Base-by-base conservation (phyloP, 768 basidiomycete genomes). In the Lactarius indigo region DNA sequence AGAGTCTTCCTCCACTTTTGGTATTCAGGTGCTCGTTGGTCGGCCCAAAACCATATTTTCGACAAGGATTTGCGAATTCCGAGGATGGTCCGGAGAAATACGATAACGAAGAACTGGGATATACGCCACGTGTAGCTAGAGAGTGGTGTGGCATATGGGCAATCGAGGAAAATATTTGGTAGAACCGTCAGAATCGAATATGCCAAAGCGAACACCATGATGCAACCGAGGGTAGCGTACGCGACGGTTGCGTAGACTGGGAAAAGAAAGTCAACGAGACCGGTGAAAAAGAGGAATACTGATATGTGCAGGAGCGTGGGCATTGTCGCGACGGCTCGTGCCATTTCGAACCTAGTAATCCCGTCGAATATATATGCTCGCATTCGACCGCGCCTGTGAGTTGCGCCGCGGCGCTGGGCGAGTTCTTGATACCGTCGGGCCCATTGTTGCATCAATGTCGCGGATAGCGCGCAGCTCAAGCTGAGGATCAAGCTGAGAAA, bases 391-490 rank as follows among this genome's bases (percentile, higher is more conserved):
- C 56, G 63, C 13, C 23, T 30, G 23, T 58, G 57, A 28, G 4
- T 0, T n/a, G 37, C 57, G 20, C 7, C 20, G 41, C 18, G 39
- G 6, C 57, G 57, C 18, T 26, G 57, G 0, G 35, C 17, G 2
- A 57, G 26, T 33, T 57, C n/a, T 3, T 28, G 41, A 33, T 64
- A 59, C 1, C 37, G 26, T 20, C 64, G 64, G n/a, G 59, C 20
- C 64, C 64, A 65, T 39, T 67, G 63, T 23, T 67, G 65, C n/a
- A 67, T 42, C 1, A 65, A 31, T 7, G 39, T 61, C 18, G 59
- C 59, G 15, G 15, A 26, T n/a, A 65, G 59, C 3, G 64, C 64
- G 8, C 59, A 65, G 1, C 5, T 26, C 42, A 65, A 41, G 57
- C 59, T 61, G 17, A 65, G 31, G 33, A 56, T 8, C 15, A 65